Evolutionary conservation across 148 eudicot genomes (phyloP).

Genomic region (Limonium bicolor): DNA sequence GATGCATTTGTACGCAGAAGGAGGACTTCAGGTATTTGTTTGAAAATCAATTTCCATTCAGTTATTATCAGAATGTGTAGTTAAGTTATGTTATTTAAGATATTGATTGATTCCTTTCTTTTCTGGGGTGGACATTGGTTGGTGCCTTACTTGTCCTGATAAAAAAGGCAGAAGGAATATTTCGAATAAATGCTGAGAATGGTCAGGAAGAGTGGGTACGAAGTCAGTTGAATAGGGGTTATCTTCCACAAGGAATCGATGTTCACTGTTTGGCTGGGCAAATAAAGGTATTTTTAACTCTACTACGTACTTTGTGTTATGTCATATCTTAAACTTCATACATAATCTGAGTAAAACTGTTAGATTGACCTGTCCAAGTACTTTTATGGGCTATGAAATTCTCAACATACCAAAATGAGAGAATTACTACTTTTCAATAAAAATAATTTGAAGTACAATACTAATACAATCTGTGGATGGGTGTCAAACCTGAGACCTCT

Average conservation of each 20-base stretch:
- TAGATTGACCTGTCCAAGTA: no score
- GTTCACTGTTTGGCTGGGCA: slow-evolving; percentile 87
- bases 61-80: background rate
- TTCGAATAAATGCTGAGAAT: slow-evolving; percentile 76
- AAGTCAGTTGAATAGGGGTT: slow-evolving; percentile 60
- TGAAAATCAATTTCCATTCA: background rate
- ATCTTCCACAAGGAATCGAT: slow-evolving; percentile 53
- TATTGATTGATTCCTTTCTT: background rate
- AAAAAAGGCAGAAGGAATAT: slow-evolving; percentile 81
- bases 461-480: no score
- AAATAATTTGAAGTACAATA: no score
- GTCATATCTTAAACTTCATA: no score
- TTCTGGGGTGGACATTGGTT: background rate
- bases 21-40: slow-evolving; percentile 58
- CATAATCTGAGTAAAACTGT: no score
- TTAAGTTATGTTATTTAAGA: no score
- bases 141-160: slow-evolving; percentile 9
- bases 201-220: slow-evolving; percentile 56
- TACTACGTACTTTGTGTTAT: no score
- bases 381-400: no score
- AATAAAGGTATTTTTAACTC: slow-evolving; percentile 47
- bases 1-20: slow-evolving; percentile 41
- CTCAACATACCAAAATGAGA: no score
- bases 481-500: no score
- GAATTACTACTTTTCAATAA: no score